Evolutionary conservation across 805 yeast genomes (phyloP).

Genomic region (Yamadazyma phyllophila): DNA sequence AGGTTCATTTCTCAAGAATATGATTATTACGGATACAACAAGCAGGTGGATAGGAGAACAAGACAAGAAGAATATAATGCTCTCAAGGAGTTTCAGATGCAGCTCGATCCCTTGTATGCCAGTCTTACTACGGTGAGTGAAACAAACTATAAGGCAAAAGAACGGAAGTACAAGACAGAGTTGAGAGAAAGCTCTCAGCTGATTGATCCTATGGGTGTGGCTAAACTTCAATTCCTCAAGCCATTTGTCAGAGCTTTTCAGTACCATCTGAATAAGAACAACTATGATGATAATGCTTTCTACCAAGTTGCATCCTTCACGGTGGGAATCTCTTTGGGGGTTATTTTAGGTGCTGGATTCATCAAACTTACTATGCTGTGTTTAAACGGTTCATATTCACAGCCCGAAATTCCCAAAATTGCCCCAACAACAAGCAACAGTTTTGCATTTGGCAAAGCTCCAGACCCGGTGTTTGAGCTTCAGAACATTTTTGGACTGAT

Average conservation of each 20-base stretch:
- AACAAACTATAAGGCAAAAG: constrained; percentile 28
- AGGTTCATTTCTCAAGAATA: constrained; percentile 30
- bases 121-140: constrained; percentile 20
- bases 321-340: constrained; percentile 38
- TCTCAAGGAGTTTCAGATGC: not conserved
- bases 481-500: not conserved
- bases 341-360: constrained; percentile 26
- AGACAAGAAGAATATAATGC: not conserved
- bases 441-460: not conserved
- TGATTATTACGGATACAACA: not conserved
- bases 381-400: not conserved
- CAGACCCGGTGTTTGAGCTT: constrained; percentile 1
- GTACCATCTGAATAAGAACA: too few relatives aligned
- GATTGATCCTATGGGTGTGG: constrained; percentile 14
- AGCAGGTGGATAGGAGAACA: too few relatives aligned
- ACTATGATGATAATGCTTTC: constrained; percentile 1
- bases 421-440: not conserved
- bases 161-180: constrained; percentile 27
- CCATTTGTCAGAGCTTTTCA: not conserved
- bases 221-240: not conserved
- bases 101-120: constrained; percentile 18
- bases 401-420: not conserved
- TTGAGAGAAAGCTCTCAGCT: constrained; percentile 16
- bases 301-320: constrained; percentile 34
- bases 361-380: constrained; percentile 15